Evolutionary conservation across 345 rosid species (phyloP).

Genomic region (Dipteronia dyeriana): DNA sequence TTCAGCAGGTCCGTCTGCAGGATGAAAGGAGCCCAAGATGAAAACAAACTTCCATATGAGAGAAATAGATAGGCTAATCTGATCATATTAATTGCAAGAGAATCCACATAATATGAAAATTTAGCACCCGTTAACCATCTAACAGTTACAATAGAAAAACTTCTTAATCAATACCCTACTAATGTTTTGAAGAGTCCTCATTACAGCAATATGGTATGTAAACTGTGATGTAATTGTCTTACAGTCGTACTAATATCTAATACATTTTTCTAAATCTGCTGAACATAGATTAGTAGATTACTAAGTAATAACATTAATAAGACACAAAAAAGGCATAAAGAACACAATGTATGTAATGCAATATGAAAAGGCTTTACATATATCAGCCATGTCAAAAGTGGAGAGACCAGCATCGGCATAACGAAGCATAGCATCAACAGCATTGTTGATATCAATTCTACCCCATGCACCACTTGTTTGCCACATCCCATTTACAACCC

Average conservation of each 20-base stretch:
- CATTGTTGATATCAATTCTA: slow-evolving; percentile 40
- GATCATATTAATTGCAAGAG: slow-evolving; percentile 1
- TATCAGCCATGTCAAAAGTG: slow-evolving; percentile 67
- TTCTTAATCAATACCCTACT: background rate
- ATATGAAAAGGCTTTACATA: slow-evolving; percentile 38
- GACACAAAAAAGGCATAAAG: background rate
- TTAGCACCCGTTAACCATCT: background rate
- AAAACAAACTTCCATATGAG: background rate
- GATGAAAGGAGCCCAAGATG: slow-evolving; percentile 6
- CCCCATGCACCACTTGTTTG: slow-evolving; percentile 72
- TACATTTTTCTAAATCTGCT: background rate
- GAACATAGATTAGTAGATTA: no score
- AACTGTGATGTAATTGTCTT: background rate
- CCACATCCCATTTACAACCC: slow-evolving; percentile 74
- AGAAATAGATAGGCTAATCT: background rate
- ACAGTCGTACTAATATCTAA: background rate
- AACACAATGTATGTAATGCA: background rate
- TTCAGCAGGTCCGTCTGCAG: slow-evolving; percentile 88
- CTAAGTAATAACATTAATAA: background rate
- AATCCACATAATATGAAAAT: background rate
- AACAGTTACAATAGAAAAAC: background rate
- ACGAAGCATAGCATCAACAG: slow-evolving; percentile 56
- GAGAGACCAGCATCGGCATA: slow-evolving; percentile 57
- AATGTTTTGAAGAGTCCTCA: background rate
- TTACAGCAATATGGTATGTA: background rate